These are phyloP conservation scores for Microdochium trichocladiopsis DNA, from an alignment of 2,329 filamentous ascomycete species.

Conservation along the genomic window DNA sequence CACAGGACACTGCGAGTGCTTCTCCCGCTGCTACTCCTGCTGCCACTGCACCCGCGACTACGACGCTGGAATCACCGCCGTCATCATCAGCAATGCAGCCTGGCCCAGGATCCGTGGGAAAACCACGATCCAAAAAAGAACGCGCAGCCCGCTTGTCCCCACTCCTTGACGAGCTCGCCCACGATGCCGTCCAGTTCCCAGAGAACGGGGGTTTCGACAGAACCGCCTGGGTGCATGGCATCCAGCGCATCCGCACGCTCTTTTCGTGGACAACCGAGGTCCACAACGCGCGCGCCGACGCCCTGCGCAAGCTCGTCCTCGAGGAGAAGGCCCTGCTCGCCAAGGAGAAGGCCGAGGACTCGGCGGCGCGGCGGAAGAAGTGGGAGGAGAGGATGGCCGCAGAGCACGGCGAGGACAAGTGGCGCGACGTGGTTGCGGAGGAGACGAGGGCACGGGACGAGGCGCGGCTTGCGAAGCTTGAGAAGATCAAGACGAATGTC, in stretches of 20 bases:
- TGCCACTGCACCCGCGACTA: no score
- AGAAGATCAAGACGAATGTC: conserved; percentile 8
- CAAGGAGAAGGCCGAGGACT: conserved; percentile 8
- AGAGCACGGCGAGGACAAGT: neutral
- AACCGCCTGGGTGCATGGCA: neutral
- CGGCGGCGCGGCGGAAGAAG: conserved; percentile 1
- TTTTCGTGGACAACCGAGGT: conserved; percentile 12
- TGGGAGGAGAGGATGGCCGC: neutral
- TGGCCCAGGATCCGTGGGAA: no score
- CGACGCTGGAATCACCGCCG: no score
- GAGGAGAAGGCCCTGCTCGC: conserved; percentile 13
- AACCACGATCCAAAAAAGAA: no score
- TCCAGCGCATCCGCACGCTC: no score
- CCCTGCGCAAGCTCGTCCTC: conserved; percentile 17
- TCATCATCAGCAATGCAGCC: no score
- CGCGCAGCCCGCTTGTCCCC: no score
- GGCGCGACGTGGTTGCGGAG: neutral
- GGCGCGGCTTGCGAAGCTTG: neutral
- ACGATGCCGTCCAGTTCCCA: no score
- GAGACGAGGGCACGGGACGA: neutral
- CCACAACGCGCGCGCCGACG: conserved; percentile 17
- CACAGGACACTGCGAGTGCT: no score
- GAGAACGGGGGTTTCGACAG: neutral
- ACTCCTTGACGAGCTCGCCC: no score
- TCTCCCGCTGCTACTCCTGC: no score